phyloP scores from a whole-genome alignment of 2,329 filamentous ascomycete species.

The Trichophyton rubrum region DNA sequence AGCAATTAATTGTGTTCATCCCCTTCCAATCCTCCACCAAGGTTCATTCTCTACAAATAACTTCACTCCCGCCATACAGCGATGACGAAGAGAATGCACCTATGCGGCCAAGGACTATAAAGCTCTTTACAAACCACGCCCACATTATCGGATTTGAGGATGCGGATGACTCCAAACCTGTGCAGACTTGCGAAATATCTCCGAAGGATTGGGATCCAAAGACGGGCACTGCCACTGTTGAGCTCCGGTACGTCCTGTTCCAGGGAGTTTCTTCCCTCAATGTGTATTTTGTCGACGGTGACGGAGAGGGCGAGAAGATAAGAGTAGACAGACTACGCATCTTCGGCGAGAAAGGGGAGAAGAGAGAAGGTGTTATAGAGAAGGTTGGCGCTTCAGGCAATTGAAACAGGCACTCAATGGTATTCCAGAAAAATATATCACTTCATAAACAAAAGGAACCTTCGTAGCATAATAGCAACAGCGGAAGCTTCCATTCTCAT shows the following conservation, averaged over 20 bases:
- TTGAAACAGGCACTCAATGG: constrained; percentile 23
- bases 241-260: constrained; percentile 89
- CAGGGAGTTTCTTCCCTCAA: constrained; percentile 82
- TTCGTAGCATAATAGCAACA: not conserved
- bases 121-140: constrained; percentile 75
- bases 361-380: constrained; percentile 85
- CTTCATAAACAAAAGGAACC: not conserved
- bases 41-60: constrained; percentile 76
- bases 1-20: constrained; percentile 86
- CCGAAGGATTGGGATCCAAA: constrained; percentile 65
- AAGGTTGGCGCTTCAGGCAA: constrained; percentile 72
- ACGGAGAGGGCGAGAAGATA: constrained; percentile 71
- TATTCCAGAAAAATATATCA: not conserved
- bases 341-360: constrained; percentile 81
- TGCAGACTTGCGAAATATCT: constrained; percentile 64
- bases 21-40: constrained; percentile 83
- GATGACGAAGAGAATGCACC: constrained; percentile 56
- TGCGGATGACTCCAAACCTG: constrained; percentile 71
- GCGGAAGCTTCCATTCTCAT: not conserved
- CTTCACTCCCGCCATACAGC: constrained; percentile 54
- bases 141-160: constrained; percentile 93
- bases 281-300: constrained; percentile 77
- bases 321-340: constrained; percentile 52
- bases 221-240: constrained; percentile 58
- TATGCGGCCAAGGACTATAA: constrained; percentile 69